Base-by-base conservation (phyloP, 305 asterid genomes). In the Andrographis paniculata region DNA sequence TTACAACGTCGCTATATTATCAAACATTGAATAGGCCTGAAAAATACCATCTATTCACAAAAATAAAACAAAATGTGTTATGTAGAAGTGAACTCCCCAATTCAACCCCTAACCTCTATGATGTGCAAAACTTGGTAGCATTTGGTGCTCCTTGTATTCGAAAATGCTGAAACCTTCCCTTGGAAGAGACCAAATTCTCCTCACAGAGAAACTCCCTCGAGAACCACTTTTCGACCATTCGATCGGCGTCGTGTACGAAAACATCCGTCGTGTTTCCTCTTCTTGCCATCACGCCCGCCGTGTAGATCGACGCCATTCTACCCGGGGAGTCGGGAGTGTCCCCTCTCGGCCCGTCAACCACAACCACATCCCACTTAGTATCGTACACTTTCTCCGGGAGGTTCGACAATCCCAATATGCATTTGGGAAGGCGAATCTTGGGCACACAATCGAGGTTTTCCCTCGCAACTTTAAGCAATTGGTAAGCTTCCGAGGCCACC, bases 141-240 rank as follows among this genome's bases (percentile, higher is more conserved):
- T 76, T 78, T 42, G 58, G 13, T 42, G 48, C 58, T 59, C 45
- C 50, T 10, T 9, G 23, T 51, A 81, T 56, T 31, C 60, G 56
- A 59, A 84, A 87, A 71, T 71, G 71, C 92, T 91, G 75, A 71
- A 87, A 76, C 53, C 78, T 75, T 16, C 92, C 97, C 72, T 81
- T 87, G 6, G 95, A 81, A 22, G 92, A 75, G 53, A 81, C 75
- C 71, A 87, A 64, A 46, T 87, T 81, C 42, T 56, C 63, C 41
- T 84, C 94, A 50, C 95, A 84, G 69, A 87, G 58, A 45, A 74
- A 84, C 68, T 84, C 95, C 97, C 94, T 50, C 1, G 97, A 75
- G 64, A 76, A 87, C 97, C 94, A 87, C 61, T 67, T 84, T 57
- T 87, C 95, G 22, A 87, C 77, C 82, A 70, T 78, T 28, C 89